Conservation (phyloP, 2,329 filamentous ascomycete species). For the Davidsoniella eucalypti region DNA sequence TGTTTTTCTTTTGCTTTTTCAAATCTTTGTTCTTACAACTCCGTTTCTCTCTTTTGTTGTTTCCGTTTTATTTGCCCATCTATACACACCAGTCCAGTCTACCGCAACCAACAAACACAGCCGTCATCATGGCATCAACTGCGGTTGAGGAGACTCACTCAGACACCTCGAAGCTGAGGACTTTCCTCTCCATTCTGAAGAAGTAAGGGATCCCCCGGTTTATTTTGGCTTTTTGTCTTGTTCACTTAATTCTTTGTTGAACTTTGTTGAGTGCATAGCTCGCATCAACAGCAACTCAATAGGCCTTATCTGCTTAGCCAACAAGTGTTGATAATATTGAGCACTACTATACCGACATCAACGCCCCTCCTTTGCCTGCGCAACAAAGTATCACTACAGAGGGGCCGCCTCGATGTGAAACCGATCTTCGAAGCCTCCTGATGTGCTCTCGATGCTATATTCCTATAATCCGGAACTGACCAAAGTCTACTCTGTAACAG, state of each 20-base stretch:
- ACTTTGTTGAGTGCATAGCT: background rate
- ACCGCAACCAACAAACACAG: background rate
- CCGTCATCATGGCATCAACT: constrained; percentile 8
- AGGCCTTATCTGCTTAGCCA: too few relatives aligned
- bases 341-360: too few relatives aligned
- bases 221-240: background rate
- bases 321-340: too few relatives aligned
- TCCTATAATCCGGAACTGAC: background rate
- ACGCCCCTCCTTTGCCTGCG: too few relatives aligned
- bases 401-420: background rate
- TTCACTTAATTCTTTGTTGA: background rate
- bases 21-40: background rate
- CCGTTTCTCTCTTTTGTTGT: background rate
- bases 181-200: constrained; percentile 11
- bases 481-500: constrained; percentile 27
- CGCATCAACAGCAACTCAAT: too few relatives aligned
- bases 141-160: constrained; percentile 10
- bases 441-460: background rate
- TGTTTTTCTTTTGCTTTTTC: background rate
- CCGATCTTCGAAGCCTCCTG: background rate
- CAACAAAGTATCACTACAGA: too few relatives aligned
- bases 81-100: background rate
- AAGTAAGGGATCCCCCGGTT: constrained; percentile 10
- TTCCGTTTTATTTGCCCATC: background rate
- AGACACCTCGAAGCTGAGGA: constrained; percentile 9